A percentile compares a stretch with the other conserved stretches of the same genome.
Evolutionary conservation across 371 early-diverging fungal genomes (phyloP).

Genomic region (Choanephora cucurbitarum): DNA sequence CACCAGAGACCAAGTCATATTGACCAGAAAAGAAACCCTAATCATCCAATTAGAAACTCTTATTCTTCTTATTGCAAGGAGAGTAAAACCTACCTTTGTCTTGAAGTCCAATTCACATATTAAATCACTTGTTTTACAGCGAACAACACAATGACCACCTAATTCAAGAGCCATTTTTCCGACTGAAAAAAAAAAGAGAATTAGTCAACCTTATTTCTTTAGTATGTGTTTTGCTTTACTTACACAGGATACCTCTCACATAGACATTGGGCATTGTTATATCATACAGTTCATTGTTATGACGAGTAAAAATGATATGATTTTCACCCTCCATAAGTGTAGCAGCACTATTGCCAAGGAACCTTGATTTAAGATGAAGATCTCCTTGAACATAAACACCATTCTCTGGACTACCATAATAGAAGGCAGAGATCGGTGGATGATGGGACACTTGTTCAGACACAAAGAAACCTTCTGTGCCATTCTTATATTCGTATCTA

Average conservation of each 20-base stretch:
- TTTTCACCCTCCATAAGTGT: slow-evolving; percentile 88
- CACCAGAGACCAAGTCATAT: slow-evolving; percentile 81
- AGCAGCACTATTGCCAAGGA: slow-evolving; percentile 91
- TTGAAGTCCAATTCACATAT: slow-evolving; percentile 86
- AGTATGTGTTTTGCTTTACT: slow-evolving; percentile 8
- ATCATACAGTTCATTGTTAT: slow-evolving; percentile 73
- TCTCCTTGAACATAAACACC: slow-evolving; percentile 81
- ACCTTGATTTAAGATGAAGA: slow-evolving; percentile 83
- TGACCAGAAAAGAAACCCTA: slow-evolving; percentile 77
- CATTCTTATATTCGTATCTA: slow-evolving; percentile 71
- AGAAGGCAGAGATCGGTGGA: slow-evolving; percentile 89
- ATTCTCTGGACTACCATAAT: slow-evolving; percentile 83
- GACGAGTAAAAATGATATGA: slow-evolving; percentile 65
- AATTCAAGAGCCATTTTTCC: slow-evolving; percentile 94
- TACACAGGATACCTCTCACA: slow-evolving; percentile 31
- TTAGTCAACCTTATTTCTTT: too few relatives aligned
- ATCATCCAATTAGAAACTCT: not conserved
- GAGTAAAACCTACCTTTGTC: slow-evolving; percentile 67
- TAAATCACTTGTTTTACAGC: slow-evolving; percentile 76
- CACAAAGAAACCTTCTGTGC: slow-evolving; percentile 76
- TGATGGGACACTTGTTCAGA: slow-evolving; percentile 97
- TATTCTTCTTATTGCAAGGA: not conserved
- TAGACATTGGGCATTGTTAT: slow-evolving; percentile 71
- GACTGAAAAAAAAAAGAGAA: too few relatives aligned
- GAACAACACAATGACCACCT: slow-evolving; percentile 77